Percentiles rank a stretch among this genome's conserved stretches.
Conservation (phyloP, 169 alveolate genomes). For the Ophryocystis elektroscirrha region DNA sequence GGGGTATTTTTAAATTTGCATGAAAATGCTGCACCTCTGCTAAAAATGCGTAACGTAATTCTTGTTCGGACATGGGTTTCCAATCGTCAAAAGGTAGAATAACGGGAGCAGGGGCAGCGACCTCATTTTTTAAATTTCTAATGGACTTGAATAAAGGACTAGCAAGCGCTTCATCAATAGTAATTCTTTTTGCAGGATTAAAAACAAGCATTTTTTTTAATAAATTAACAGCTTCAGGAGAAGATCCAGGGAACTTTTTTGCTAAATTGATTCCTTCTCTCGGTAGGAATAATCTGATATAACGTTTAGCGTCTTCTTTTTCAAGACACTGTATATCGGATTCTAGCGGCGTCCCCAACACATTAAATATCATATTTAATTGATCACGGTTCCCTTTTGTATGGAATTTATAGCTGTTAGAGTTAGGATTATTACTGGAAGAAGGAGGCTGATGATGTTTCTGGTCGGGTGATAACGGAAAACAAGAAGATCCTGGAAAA, state of each 20-base stretch:
- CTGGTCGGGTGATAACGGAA: conserved; percentile 78
- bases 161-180: conserved; percentile 63
- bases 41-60: conserved; percentile 46
- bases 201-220: conserved; percentile 65
- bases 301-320: conserved; percentile 47
- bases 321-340: conserved; percentile 61
- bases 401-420: conserved; percentile 19
- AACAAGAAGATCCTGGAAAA: conserved; percentile 83
- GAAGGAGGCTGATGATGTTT: conserved; percentile 25
- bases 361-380: conserved; percentile 74
- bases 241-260: conserved; percentile 47
- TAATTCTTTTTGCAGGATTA: conserved; percentile 65
- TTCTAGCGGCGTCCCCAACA: conserved; percentile 85
- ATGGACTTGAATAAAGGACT: conserved; percentile 68
- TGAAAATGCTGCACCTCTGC: conserved; percentile 43
- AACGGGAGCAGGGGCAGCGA: conserved; percentile 4
- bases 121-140: conserved; percentile 31
- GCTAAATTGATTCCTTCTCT: conserved; percentile 41
- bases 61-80: conserved; percentile 59
- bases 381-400: conserved; percentile 67
- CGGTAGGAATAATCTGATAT: conserved; percentile 26
- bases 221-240: conserved; percentile 60
- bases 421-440: not conserved
- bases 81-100: conserved; percentile 68
- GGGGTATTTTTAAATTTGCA: too few relatives aligned